These are phyloP conservation scores for Erodium texanum DNA, from an alignment of 441 rosid species.

Conservation along the genomic window DNA sequence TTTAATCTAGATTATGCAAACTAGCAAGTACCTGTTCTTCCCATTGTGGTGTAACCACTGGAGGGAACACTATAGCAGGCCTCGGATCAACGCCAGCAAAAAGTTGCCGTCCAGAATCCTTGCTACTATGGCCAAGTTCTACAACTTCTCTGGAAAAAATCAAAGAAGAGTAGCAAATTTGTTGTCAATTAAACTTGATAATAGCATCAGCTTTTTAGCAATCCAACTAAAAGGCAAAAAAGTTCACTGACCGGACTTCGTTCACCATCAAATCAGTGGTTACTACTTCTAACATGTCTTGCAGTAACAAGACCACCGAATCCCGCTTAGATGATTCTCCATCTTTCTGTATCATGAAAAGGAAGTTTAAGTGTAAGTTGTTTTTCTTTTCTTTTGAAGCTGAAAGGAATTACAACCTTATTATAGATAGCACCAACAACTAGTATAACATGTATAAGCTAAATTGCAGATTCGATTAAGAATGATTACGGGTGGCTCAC, in stretches of 20 bases:
- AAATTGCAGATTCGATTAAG: too few relatives aligned
- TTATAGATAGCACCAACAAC: too few relatives aligned
- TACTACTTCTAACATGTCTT: constrained; percentile 96
- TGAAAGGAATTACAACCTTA: background rate
- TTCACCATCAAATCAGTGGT: constrained; percentile 93
- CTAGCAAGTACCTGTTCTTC: constrained; percentile 67
- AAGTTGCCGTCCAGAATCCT: constrained; percentile 88
- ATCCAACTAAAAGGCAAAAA: constrained; percentile 16
- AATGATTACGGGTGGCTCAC: constrained; percentile 60
- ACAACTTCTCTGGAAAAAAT: constrained; percentile 55
- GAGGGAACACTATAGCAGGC: constrained; percentile 87
- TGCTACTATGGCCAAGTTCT: constrained; percentile 58
- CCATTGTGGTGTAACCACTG: constrained; percentile 72
- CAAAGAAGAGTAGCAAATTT: constrained; percentile 1
- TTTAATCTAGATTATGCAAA: background rate
- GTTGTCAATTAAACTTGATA: constrained; percentile 13
- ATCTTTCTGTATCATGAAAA: constrained; percentile 66
- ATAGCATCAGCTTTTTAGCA: constrained; percentile 3
- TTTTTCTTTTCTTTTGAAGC: background rate
- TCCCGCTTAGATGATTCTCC: constrained; percentile 66
- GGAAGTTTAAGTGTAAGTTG: constrained; percentile 10
- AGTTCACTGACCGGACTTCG: constrained; percentile 75
- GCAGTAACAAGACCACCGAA: constrained; percentile 70
- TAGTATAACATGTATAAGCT: too few relatives aligned
- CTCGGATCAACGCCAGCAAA: constrained; percentile 82